Base-by-base conservation (phyloP, 129 eudicot genomes). In the Centrapalus pauciflorus region DNA sequence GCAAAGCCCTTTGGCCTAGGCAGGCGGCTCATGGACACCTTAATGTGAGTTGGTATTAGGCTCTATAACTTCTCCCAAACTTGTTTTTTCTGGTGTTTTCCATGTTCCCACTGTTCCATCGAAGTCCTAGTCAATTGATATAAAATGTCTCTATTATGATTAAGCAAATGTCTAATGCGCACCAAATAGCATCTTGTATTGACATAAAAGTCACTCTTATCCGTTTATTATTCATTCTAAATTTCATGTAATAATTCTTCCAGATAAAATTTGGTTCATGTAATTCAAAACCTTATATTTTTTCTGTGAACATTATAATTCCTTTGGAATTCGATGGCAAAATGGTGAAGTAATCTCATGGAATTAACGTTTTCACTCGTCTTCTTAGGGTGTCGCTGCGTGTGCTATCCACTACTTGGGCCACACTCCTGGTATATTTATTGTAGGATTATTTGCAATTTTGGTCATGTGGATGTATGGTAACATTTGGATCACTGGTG, bases 391-490 rank as follows among this genome's bases (percentile, higher is more conserved):
- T 24, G 92, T 81, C 71, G 99, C 97, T 46, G 95, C 83, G 37
- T 86, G 70, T 84, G 88, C 97, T 61, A 82, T 94, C 62, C 93
- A 77, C 74, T 89, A 86, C 69, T 70, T 89, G 84, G 99, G 99
- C 76, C 92, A 82, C 71, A 86, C 97, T 62, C 97, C 99, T 71
- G 99, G 99, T 58, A 60, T 94, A 61, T 89, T 80, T 72, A 94
- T 94, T 20, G 95, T 94, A 64, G 99, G 97, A 17, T 80, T 89
- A 48, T 82, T 83, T 79, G 88, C 95, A 61, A 94, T 94, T 76
- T 52, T 94, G 69, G 71, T 94, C 74, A 67, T 94, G 24, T 94
- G 99, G 99, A 84, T 89, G 97, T 94, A 86, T 80, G 99, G 97
- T 38, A 89, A 94, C 90, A 84, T 89, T 85, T 94, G 97, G 95